Conservation (phyloP, 2,329 filamentous ascomycete species). For the Colletotrichum lindemuthianum region DNA sequence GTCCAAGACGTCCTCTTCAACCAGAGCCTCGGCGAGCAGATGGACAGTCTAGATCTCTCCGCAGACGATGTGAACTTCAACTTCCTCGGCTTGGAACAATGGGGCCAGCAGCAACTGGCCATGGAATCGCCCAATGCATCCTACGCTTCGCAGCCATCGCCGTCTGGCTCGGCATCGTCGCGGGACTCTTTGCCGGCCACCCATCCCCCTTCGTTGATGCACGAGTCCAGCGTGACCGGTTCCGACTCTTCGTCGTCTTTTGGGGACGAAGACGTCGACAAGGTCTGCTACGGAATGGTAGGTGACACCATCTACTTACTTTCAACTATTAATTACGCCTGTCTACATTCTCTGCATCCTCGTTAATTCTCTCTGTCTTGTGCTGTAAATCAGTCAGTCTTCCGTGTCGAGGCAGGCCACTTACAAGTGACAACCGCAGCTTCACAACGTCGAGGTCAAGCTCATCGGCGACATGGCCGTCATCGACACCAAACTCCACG, state of each 20-base stretch:
- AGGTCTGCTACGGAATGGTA: slow-evolving; percentile 44
- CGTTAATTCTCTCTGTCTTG: background rate
- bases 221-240: slow-evolving; percentile 14
- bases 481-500: slow-evolving; percentile 35
- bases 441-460: slow-evolving; percentile 41
- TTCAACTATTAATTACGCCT: accelerated
- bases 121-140: background rate
- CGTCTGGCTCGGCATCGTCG: slow-evolving; percentile 2
- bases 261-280: slow-evolving; percentile 29
- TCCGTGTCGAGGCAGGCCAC: background rate
- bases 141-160: slow-evolving; percentile 3
- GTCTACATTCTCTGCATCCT: background rate
- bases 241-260: slow-evolving; percentile 22
- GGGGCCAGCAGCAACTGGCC: background rate
- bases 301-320: background rate
- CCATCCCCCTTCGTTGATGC: slow-evolving; percentile 21
- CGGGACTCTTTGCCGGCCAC: slow-evolving; percentile 20
- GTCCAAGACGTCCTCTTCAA: slow-evolving; percentile 4
- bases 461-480: slow-evolving; percentile 39
- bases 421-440: slow-evolving; percentile 31
- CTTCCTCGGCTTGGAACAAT: slow-evolving; percentile 1
- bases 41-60: slow-evolving; percentile 10
- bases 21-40: background rate
- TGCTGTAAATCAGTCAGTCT: background rate
- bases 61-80: background rate